Percentiles rank a stretch among this genome's conserved stretches.
Evolutionary conservation across 1,284 basidiomycete species (phyloP).

Genomic region (Ceratobasidium sp.): DNA sequence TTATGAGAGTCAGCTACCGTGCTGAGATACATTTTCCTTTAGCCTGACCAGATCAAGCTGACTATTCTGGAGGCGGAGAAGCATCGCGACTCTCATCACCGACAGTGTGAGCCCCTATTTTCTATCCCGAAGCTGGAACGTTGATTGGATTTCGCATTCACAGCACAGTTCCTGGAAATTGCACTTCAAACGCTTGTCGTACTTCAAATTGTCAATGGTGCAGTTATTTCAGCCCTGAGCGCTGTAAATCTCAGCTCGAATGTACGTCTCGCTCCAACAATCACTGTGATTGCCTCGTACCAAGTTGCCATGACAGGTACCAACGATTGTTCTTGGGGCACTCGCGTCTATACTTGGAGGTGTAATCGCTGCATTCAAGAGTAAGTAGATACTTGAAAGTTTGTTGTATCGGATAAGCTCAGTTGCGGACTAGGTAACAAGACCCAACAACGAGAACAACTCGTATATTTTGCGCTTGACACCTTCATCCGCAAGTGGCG

Average conservation of each 20-base stretch:
- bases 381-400: not conserved
- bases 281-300: not conserved
- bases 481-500: constrained; percentile 40
- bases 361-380: constrained; percentile 37
- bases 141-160: not conserved
- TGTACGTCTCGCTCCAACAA: not conserved
- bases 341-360: constrained; percentile 36
- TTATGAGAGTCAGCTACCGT: not conserved
- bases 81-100: constrained; percentile 27
- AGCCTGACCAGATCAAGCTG: constrained; percentile 34
- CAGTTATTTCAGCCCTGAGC: constrained; percentile 35
- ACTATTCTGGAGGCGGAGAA: constrained; percentile 30
- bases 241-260: constrained; percentile 13
- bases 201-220: constrained; percentile 38
- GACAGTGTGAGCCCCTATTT: constrained; percentile 10
- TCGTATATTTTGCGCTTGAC: constrained; percentile 36
- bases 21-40: not conserved
- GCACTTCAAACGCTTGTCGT: constrained; percentile 29
- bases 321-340: constrained; percentile 32
- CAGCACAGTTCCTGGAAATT: constrained; percentile 28
- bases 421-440: constrained; percentile 9
- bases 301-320: constrained; percentile 5
- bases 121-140: not conserved
- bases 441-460: constrained; percentile 33
- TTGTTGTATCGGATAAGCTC: not conserved